Conservation (phyloP, 108 stramenopile species). For the Conticribra guillardii region DNA sequence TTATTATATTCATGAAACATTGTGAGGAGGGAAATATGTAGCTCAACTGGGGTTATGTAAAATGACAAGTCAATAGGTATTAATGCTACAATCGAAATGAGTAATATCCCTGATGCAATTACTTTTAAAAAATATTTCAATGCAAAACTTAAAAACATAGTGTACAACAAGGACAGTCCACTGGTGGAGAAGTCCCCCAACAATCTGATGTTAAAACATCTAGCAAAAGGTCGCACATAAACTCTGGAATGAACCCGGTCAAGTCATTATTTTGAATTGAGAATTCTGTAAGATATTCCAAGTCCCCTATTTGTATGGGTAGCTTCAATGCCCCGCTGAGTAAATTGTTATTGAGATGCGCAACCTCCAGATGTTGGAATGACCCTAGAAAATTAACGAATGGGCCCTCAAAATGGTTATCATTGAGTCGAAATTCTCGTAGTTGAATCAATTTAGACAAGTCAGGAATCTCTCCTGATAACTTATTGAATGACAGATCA, state of each 20-base stretch:
- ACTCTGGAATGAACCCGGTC: conserved; percentile 27
- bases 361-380: conserved; percentile 33
- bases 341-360: conserved; percentile 44
- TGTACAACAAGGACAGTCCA: conserved; percentile 47
- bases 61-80: too few species aligned
- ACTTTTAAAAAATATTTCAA: too few species aligned
- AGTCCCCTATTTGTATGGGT: conserved; percentile 18
- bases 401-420: conserved; percentile 33
- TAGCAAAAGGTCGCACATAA: conserved; percentile 39
- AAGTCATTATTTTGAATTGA: conserved; percentile 42
- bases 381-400: conserved; percentile 37
- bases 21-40: too few species aligned
- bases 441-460: conserved; percentile 29
- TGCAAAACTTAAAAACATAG: conserved; percentile 29
- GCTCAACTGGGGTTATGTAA: too few species aligned
- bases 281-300: conserved; percentile 34
- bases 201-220: conserved; percentile 44
- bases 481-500: conserved; percentile 42
- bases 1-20: too few species aligned
- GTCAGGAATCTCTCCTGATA: conserved; percentile 37
- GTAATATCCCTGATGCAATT: too few species aligned
- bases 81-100: too few species aligned
- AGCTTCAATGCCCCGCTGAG: conserved; percentile 34
- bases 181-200: conserved; percentile 41
- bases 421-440: conserved; percentile 31